Evolutionary conservation across 1,284 basidiomycete genomes (phyloP), one percentile per base, ranked within the genome.

Genomic region (Cryptococcus sp.): DNA sequence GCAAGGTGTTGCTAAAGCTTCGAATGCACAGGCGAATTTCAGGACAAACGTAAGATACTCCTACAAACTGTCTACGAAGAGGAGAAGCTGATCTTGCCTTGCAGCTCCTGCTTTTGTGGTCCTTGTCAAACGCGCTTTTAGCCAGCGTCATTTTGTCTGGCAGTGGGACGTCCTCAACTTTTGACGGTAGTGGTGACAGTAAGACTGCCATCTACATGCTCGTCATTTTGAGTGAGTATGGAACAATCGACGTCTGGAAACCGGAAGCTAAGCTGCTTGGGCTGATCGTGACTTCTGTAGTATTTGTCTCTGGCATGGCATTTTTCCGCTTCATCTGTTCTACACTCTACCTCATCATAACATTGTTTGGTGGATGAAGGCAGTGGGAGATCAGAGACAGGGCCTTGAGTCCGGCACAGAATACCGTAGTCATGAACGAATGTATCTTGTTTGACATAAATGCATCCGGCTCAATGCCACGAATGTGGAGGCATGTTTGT

Each of bases 101-200:
- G 10, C 41, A 77, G 71, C 66, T 79, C 1, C 66, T 79, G 2
- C 66, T 77, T 10, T 43, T 72, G 4, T 79, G 74, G 73, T 71
- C 72, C 5, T 60, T 78, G 6, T 66, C 61, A 15, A 73, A 88
- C 82, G 85, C 88, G 22, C 79, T 98, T 45, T 81, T 98, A 50
- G 83, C 85, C 3, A 95, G 93, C 87, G 86, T 91, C 11, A 91
- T 96, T 55, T 78, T 96, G 23, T 85, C 87, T 7, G 87, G 87
- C 19, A 81, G 84, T 49, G 80, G 84, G 54, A 77, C 86, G 0
- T 81, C 83, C 4, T 80, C 79, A 46, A 88, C 89, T 0, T 93
- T 95, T 76, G 74, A 79, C 16, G 40, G 54, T 16, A 34, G 34
- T 2, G 79, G 82, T 13, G 75, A 84, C 52, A 84, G 80, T 41